Percentiles rank a stretch among this genome's conserved stretches.
Evolutionary conservation across 805 yeast genomes (phyloP).

Genomic region (Kuraishia borneana): DNA sequence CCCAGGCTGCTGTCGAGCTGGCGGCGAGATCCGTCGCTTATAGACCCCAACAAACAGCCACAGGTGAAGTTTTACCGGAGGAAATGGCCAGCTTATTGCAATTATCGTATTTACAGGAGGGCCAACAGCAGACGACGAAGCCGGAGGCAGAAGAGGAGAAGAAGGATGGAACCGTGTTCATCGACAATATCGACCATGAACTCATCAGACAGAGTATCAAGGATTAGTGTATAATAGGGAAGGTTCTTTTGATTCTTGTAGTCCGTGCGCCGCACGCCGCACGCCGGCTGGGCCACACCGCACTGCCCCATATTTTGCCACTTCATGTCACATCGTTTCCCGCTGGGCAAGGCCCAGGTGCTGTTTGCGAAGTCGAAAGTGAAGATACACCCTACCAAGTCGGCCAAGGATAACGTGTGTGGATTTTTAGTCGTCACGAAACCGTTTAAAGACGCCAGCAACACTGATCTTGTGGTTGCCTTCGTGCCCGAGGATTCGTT

Average conservation of each 20-base stretch:
- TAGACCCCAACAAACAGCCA: not conserved
- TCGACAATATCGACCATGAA: slow-evolving; percentile 4
- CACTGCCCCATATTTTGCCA: no score
- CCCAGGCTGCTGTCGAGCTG: slow-evolving; percentile 1
- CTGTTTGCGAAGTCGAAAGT: slow-evolving; percentile 57
- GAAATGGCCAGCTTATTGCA: slow-evolving; percentile 2
- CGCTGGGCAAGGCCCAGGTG: slow-evolving; percentile 28
- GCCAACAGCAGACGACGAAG: not conserved
- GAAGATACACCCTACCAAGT: slow-evolving; percentile 71
- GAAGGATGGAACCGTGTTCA: slow-evolving; percentile 1
- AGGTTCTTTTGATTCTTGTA: not conserved
- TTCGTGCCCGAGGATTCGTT: slow-evolving; percentile 52
- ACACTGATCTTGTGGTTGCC: slow-evolving; percentile 49
- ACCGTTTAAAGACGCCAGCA: slow-evolving; percentile 33
- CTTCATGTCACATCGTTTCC: no score
- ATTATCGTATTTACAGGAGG: slow-evolving; percentile 1
- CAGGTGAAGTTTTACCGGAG: slow-evolving; percentile 1
- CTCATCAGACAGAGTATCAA: slow-evolving; percentile 2
- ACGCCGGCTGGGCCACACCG: not conserved
- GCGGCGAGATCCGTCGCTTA: not conserved
- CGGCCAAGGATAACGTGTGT: slow-evolving; percentile 63
- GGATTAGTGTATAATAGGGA: not conserved
- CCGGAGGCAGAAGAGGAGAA: not conserved
- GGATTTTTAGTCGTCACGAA: slow-evolving; percentile 65
- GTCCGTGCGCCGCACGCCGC: not conserved